Conservation (phyloP, 2,329 filamentous ascomycete species). For the Cryphonectria japonica region DNA sequence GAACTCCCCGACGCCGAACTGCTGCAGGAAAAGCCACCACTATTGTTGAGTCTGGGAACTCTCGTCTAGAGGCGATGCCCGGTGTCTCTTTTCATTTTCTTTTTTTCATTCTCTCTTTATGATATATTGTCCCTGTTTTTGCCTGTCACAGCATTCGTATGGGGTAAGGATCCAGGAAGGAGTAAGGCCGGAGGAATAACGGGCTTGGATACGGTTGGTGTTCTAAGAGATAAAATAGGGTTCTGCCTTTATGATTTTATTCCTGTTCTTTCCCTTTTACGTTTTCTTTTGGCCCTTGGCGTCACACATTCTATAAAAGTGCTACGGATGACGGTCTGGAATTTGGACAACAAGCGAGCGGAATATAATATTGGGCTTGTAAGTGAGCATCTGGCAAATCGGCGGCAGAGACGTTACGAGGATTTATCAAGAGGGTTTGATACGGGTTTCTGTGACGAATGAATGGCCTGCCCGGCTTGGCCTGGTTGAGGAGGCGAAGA, state of each 20-base stretch:
- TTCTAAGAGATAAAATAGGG: background rate
- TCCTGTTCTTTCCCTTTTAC: background rate
- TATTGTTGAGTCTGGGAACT: conserved; percentile 8
- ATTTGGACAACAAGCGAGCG: background rate
- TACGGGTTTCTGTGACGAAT: no score
- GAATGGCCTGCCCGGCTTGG: no score
- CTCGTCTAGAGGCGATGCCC: background rate
- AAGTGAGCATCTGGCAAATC: background rate
- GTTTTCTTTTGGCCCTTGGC: no score
- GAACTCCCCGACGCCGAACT: conserved; percentile 18
- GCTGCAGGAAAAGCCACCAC: conserved; percentile 18
- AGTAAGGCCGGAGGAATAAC: background rate
- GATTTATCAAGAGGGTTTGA: background rate
- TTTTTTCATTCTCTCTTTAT: background rate
- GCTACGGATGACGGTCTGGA: background rate
- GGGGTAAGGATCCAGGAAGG: background rate
- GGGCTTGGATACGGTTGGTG: background rate
- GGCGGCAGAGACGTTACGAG: background rate
- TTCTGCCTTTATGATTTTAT: background rate
- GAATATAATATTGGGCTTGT: background rate
- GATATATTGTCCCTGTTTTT: background rate
- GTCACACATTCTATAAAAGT: background rate
- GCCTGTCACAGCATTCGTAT: background rate
- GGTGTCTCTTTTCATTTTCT: background rate
- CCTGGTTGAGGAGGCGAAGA: background rate